Conservation (phyloP, 116 monocot genomes). For the Papilionanthe hybrid region DNA sequence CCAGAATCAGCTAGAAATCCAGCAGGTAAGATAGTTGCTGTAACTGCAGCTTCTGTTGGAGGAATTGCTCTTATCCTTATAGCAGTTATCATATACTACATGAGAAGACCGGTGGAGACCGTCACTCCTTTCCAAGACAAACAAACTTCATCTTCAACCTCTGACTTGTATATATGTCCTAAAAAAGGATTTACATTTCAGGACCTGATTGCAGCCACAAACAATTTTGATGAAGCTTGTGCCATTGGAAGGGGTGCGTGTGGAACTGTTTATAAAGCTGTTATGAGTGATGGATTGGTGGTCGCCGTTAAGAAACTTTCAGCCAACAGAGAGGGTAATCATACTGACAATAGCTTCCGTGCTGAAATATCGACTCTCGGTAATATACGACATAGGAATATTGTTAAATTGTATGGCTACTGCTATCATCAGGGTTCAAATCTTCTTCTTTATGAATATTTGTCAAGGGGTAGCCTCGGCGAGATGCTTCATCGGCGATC, state of each 20-base stretch:
- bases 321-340: slow-evolving; percentile 76
- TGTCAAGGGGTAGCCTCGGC: slow-evolving; percentile 83
- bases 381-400: slow-evolving; percentile 91
- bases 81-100: slow-evolving; percentile 54
- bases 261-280: slow-evolving; percentile 86
- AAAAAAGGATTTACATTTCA: slow-evolving; percentile 63
- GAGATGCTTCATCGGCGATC: slow-evolving; percentile 61
- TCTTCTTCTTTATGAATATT: slow-evolving; percentile 85
- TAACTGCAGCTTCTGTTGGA: slow-evolving; percentile 61
- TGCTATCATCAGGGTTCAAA: slow-evolving; percentile 77
- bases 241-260: slow-evolving; percentile 87
- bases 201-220: slow-evolving; percentile 73
- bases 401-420: slow-evolving; percentile 86
- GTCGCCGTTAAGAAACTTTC: slow-evolving; percentile 85
- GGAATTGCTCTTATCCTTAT: slow-evolving; percentile 79
- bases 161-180: slow-evolving; percentile 49
- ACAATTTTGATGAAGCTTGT: slow-evolving; percentile 74
- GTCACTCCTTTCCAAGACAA: slow-evolving; percentile 75
- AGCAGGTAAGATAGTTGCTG: slow-evolving; percentile 51
- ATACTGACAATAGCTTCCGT: slow-evolving; percentile 67
- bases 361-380: slow-evolving; percentile 92
- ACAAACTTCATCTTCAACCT: slow-evolving; percentile 33
- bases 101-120: slow-evolving; percentile 63
- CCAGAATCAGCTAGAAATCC: slow-evolving; percentile 18
- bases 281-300: slow-evolving; percentile 50